A percentile compares a stretch with the other conserved stretches of the same genome.
Evolutionary conservation across 352 stramenopile species (phyloP).

Genomic region (Phytophthora colocasiae): DNA sequence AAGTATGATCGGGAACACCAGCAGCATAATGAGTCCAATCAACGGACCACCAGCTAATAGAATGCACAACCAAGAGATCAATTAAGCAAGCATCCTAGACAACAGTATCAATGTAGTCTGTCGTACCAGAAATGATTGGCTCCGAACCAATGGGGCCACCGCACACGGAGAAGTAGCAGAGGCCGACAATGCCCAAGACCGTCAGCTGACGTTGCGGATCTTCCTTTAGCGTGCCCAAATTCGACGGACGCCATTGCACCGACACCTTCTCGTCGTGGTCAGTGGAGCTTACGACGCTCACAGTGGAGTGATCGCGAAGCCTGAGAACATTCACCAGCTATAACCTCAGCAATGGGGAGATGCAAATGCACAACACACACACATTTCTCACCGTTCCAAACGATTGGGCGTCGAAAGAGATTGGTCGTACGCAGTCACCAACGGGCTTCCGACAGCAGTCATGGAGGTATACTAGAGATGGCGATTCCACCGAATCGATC

Average conservation of each 20-base stretch:
- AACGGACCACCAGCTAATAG: conserved; percentile 58
- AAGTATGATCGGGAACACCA: conserved; percentile 92
- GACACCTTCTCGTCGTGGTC: conserved; percentile 23
- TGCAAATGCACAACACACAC: not conserved
- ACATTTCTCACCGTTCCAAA: conserved; percentile 39
- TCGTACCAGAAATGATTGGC: conserved; percentile 52
- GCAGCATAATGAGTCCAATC: conserved; percentile 85
- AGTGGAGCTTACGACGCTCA: conserved; percentile 28
- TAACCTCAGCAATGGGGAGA: not conserved
- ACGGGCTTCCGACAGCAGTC: conserved; percentile 28
- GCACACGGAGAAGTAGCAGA: conserved; percentile 65
- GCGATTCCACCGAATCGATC: not conserved
- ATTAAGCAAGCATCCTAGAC: not conserved
- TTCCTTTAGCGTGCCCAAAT: conserved; percentile 42
- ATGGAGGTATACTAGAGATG: not conserved
- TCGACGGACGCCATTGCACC: conserved; percentile 37
- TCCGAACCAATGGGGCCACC: conserved; percentile 51
- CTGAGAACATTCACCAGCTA: not conserved
- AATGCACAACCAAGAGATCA: not conserved
- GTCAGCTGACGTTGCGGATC: conserved; percentile 51
- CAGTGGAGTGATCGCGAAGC: conserved; percentile 22
- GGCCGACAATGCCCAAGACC: conserved; percentile 48
- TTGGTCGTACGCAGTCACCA: conserved; percentile 30
- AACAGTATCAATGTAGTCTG: not conserved
- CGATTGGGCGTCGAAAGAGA: conserved; percentile 41